A percentile compares a stretch with the other conserved stretches of the same genome.
Conservation (phyloP, 495 filamentous ascomycete genomes). For the Penicillium simplicissimum region DNA sequence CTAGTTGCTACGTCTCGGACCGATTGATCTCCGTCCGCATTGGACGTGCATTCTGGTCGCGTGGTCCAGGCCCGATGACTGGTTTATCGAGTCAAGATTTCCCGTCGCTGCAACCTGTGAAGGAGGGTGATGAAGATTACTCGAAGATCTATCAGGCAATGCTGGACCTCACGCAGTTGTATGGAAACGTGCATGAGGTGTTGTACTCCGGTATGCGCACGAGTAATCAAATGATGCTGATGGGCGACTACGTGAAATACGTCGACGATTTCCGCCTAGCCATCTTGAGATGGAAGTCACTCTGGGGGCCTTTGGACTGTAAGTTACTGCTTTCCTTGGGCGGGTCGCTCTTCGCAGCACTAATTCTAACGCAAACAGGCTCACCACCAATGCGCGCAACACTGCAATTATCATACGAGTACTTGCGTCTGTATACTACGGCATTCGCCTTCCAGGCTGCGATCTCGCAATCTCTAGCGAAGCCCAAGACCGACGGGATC, state of each 20-base stretch:
- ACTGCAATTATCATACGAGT: constrained; percentile 62
- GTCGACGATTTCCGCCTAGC: constrained; percentile 65
- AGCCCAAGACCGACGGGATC: constrained; percentile 36
- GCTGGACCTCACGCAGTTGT: constrained; percentile 65
- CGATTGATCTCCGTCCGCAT: constrained; percentile 63
- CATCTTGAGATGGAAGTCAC: constrained; percentile 63
- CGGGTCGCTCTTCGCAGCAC: neutral
- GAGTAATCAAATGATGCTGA: constrained; percentile 64
- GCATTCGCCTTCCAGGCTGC: constrained; percentile 69
- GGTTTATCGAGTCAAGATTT: constrained; percentile 62
- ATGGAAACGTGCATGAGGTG: constrained; percentile 66
- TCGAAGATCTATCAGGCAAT: constrained; percentile 63
- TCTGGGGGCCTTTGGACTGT: constrained; percentile 61
- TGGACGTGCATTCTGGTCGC: constrained; percentile 65
- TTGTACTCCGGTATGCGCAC: constrained; percentile 64
- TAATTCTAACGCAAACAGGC: constrained; percentile 36
- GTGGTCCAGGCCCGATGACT: constrained; percentile 63
- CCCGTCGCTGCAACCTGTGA: constrained; percentile 55
- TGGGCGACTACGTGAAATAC: constrained; percentile 66
- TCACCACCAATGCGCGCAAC: constrained; percentile 58
- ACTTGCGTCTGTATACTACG: constrained; percentile 63
- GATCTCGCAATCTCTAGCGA: constrained; percentile 57
- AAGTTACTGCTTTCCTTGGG: constrained; percentile 13
- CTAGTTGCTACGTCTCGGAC: constrained; percentile 65
- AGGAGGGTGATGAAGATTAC: constrained; percentile 59